Evolutionary conservation across 2,329 filamentous ascomycete genomes (phyloP), one percentile per base, ranked within the genome.

Genomic region (Diaporthe helianthi): DNA sequence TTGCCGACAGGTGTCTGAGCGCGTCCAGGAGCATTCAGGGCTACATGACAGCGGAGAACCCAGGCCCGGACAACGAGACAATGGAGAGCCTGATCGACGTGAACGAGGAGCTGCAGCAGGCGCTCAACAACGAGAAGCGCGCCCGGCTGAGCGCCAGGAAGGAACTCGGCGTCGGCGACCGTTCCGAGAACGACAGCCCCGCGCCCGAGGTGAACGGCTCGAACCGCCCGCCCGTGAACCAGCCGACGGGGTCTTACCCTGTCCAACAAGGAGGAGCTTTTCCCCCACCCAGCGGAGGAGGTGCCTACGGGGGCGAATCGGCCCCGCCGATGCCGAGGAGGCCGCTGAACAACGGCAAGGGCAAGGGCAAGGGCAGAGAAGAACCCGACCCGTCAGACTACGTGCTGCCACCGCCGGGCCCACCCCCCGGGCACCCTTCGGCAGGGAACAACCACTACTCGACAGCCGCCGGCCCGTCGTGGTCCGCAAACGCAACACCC

Each of bases 51-150:
- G 88, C 90, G 55, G 90, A 92, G 68, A 87, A 93, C 77, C 94
- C 95, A 0, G 78, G 88, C 1, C 94, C 95, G 0, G 96, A 98
- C 79, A 95, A 97, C 76, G 92, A 97, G 74, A 98, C 95, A 1
- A 93, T 98, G 87, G 90, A 96, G 77, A 94, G 90, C 17, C 83
- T 99, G 71, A 97, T 99, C 76, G 94, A 98, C 79, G 96, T 93
- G 17, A 97, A 97, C 78, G 96, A 98, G 79, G 92, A 95, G 77
- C 84, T 99, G 36, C 92, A 93, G 71, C 88, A 92, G 53, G 91
- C 94, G 0, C 85, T 95, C 49, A 96, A 90, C 72, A 90, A 93
- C 77, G 93, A 98, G 79, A 93, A 97, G 79, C 89, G 94, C 67
- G 91, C 93, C 12, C 83, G 97, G 49, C 80, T 91, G n/a, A 85